Conservation (phyloP, 495 filamentous ascomycete species). For the Hyaloscypha variabilis region DNA sequence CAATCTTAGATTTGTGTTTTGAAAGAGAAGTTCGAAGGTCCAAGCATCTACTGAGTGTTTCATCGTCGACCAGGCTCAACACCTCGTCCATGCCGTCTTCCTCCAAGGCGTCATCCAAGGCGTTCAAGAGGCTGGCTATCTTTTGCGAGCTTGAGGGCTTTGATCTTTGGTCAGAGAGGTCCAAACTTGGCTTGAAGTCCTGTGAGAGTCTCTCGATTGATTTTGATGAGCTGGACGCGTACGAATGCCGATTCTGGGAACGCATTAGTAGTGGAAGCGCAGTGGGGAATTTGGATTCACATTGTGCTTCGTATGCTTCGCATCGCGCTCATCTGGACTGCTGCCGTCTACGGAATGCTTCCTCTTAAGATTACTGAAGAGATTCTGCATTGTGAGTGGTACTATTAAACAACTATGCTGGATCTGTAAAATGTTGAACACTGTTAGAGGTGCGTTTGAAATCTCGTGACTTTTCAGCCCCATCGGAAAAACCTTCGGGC, state of each 20-base stretch:
- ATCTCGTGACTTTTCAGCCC: conserved; percentile 4
- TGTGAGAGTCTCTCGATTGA: background rate
- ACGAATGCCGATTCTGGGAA: conserved; percentile 4
- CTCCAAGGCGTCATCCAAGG: conserved; percentile 23
- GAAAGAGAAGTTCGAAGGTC: conserved; percentile 17
- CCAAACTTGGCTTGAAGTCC: background rate
- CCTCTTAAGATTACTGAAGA: conserved; percentile 23
- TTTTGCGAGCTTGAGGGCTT: conserved; percentile 17
- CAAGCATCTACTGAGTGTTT: conserved; percentile 14
- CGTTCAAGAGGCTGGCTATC: conserved; percentile 21
- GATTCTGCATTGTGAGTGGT: conserved; percentile 4
- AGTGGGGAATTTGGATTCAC: conserved; percentile 5
- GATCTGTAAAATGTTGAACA: background rate
- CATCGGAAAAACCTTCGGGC: conserved; percentile 19
- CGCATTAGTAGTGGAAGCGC: background rate
- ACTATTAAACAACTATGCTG: background rate
- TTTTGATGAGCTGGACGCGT: background rate
- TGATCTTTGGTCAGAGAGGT: background rate
- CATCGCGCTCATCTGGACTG: conserved; percentile 1
- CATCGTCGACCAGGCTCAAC: conserved; percentile 17
- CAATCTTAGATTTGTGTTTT: conserved; percentile 3
- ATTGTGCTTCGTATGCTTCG: conserved; percentile 23
- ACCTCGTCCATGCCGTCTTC: conserved; percentile 26
- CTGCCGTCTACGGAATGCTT: conserved; percentile 12
- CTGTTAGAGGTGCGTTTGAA: background rate